Evolutionary conservation across 2,329 filamentous ascomycete species (phyloP).

Genomic region (Calcarisporium arbuscula): DNA sequence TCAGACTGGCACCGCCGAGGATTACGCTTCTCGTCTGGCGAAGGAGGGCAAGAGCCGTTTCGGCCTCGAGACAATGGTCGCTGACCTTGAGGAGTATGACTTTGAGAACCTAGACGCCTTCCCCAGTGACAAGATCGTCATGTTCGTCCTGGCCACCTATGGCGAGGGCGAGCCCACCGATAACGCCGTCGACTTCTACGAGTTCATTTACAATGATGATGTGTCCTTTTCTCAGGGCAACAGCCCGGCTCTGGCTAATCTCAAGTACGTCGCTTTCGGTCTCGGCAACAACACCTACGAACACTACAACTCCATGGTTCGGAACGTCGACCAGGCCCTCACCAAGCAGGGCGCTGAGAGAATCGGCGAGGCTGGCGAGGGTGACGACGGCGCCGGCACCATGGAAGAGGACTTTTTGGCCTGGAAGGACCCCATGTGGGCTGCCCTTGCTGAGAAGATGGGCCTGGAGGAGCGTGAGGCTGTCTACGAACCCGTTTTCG

Average conservation of each 20-base stretch:
- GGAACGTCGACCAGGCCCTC: conserved; percentile 77
- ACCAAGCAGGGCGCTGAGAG: conserved; percentile 75
- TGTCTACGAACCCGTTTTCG: conserved; percentile 89
- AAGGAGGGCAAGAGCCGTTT: conserved; percentile 97
- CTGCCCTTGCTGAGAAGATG: conserved; percentile 74
- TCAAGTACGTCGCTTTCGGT: conserved; percentile 93
- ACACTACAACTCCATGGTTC: conserved; percentile 98
- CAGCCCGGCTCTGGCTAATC: conserved; percentile 66
- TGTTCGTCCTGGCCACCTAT: conserved; percentile 96
- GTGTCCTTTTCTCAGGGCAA: conserved; percentile 69
- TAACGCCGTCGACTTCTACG: conserved; percentile 98
- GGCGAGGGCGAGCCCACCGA: conserved; percentile 98
- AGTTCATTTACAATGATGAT: conserved; percentile 83
- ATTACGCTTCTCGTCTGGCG: conserved; percentile 91
- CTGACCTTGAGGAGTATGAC: conserved; percentile 96
- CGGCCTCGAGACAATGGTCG: conserved; percentile 95
- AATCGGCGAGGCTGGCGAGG: conserved; percentile 85
- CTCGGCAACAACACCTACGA: conserved; percentile 99
- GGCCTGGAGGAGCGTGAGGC: conserved; percentile 90
- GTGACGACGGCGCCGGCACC: conserved; percentile 94
- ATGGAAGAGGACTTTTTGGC: conserved; percentile 99
- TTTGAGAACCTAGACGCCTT: conserved; percentile 88
- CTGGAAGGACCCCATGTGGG: conserved; percentile 99
- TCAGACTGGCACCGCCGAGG: conserved; percentile 95
- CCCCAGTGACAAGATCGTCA: conserved; percentile 81